Evolutionary conservation across 768 basidiomycete genomes (phyloP).

Genomic region (Artomyces pyxidatus): DNA sequence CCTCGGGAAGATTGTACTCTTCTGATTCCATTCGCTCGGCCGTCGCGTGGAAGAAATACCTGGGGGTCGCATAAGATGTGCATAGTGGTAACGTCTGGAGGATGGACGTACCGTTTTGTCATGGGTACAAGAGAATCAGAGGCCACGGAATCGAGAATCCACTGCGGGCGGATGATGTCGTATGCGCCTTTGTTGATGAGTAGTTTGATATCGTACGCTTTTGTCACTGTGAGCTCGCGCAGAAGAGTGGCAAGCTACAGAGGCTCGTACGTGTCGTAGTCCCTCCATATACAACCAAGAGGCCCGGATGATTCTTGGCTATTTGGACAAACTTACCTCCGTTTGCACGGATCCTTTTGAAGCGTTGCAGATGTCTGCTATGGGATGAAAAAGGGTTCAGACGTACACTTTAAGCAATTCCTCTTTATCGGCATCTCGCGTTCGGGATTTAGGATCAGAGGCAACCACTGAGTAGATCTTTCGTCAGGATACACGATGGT

Average conservation of each 20-base stretch:
- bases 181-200: conserved; percentile 61
- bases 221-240: neutral
- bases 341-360: conserved; percentile 54
- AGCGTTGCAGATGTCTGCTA: too few species aligned
- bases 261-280: conserved; percentile 52
- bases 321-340: conserved; percentile 63
- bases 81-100: neutral
- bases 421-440: conserved; percentile 59
- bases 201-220: conserved; percentile 65
- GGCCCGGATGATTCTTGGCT: conserved; percentile 41
- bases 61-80: conserved; percentile 19
- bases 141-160: conserved; percentile 75
- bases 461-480: conserved; percentile 48
- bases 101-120: conserved; percentile 47
- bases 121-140: conserved; percentile 49
- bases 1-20: conserved; percentile 34
- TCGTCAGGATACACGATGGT: neutral
- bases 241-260: neutral
- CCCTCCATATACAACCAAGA: conserved; percentile 64
- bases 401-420: conserved; percentile 60
- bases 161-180: conserved; percentile 73
- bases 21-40: conserved; percentile 36
- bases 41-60: conserved; percentile 77
- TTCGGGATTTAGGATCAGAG: conserved; percentile 65
- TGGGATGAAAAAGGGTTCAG: too few species aligned